Base-by-base conservation (phyloP, 352 stramenopile genomes). In the Phytophthora constricta region DNA sequence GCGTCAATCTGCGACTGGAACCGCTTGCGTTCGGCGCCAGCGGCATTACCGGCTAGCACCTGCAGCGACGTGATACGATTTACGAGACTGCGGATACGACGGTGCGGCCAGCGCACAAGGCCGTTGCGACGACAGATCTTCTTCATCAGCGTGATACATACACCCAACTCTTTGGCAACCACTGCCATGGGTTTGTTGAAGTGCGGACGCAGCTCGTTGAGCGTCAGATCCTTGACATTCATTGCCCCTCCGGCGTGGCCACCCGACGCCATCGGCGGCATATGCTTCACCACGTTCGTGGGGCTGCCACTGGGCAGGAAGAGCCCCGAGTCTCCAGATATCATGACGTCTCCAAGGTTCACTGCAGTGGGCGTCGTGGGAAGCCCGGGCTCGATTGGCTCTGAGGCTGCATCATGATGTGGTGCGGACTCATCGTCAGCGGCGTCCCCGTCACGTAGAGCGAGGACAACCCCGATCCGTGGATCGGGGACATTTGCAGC, bases 71-170 rank as follows among this genome's bases (percentile, higher is more conserved):
- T 90, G 50, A 95, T 95, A 16, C 85, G 79, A 65, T 95, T 95
- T 43, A 92, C 84, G 28, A 95, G 82, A 46, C 83, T 92, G 26
- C 84, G 84, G 61, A 95, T 95, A 26, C 83, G 81, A 43, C 87
- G 80, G 53, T 95, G 87, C n/a, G 87, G 87, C 87, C 87, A 95
- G 9, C 87, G 87, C 43, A 84, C 68, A 47, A 95, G 80, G 9
- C 87, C 87, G 60, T 95, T 95, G 59, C 82, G 81, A 33, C 87
- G 84, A 51, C 87, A 95, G 51, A 95, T 95, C 51, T 95, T 95
- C 73, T 95, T 95, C 82, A 95, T 91, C 47, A 95, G 72, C 46
- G 87, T 95, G 68, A 95, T 93, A 54, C 87, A 95, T 23, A 95
- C 84, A 28, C 87, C 87, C 49, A 95, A 70, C 48, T 93, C 87